These are phyloP conservation scores for Prunus fruticosa DNA, from an alignment of 306 rosid genomes.

Conservation along the genomic window DNA sequence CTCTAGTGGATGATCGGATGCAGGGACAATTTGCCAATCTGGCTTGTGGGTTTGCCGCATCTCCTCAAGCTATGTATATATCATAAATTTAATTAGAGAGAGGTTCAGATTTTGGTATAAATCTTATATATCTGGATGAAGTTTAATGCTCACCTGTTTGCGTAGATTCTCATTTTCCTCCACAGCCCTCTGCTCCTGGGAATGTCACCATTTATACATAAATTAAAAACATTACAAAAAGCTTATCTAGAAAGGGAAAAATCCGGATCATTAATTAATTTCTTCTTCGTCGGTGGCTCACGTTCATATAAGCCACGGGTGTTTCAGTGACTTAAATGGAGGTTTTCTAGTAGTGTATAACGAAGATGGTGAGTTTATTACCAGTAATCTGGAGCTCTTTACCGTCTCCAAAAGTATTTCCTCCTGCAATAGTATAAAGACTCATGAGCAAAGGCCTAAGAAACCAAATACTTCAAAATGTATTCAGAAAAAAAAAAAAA, in stretches of 20 bases:
- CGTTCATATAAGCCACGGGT: no score
- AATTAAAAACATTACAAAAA: not conserved
- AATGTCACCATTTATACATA: not conserved
- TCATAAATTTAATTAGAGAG: not conserved
- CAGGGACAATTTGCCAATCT: constrained; percentile 19
- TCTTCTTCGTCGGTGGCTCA: no score
- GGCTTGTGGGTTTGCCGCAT: constrained; percentile 22
- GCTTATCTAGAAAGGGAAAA: not conserved
- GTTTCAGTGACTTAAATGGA: no score
- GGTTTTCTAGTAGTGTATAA: not conserved
- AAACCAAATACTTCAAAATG: not conserved
- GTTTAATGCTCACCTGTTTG: constrained; percentile 40
- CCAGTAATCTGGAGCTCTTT: constrained; percentile 56
- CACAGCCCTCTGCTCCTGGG: constrained; percentile 58
- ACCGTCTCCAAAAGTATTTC: constrained; percentile 54
- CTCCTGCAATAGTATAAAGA: constrained; percentile 44
- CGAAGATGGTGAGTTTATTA: constrained; percentile 24
- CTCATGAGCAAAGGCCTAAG: not conserved
- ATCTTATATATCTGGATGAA: not conserved
- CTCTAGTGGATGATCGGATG: constrained; percentile 31
- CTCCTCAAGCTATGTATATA: constrained; percentile 41
- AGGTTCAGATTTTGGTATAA: not conserved
- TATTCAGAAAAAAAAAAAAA: no score
- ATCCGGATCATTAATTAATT: no score
- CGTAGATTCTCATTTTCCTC: constrained; percentile 52